A percentile compares a stretch with the other conserved stretches of the same genome.
Conservation (phyloP, 192 early-diverging fungal genomes). For the Entomortierella chlamydospora region DNA sequence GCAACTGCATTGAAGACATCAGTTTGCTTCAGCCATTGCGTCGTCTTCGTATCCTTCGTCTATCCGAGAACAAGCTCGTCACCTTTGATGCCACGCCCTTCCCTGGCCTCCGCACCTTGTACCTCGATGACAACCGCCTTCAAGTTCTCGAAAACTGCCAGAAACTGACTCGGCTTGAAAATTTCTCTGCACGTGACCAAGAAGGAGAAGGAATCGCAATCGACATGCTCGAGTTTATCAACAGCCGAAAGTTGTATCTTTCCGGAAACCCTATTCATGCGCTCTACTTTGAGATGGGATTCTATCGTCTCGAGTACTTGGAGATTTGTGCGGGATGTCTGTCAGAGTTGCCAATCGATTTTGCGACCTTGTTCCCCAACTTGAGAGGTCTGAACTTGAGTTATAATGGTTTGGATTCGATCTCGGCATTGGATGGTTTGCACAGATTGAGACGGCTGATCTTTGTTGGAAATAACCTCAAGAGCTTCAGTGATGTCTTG, state of each 20-base stretch:
- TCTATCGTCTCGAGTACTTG: conserved; percentile 59
- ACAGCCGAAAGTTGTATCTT: conserved; percentile 42
- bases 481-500: conserved; percentile 43
- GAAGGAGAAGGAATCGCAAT: conserved; percentile 58
- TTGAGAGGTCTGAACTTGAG: conserved; percentile 55
- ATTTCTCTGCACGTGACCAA: conserved; percentile 61
- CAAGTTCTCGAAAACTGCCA: conserved; percentile 49
- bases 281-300: conserved; percentile 48
- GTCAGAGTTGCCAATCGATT: conserved; percentile 52
- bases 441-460: conserved; percentile 55
- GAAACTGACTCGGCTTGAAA: conserved; percentile 44
- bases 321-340: conserved; percentile 59
- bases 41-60: conserved; percentile 43
- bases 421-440: conserved; percentile 48
- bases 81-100: conserved; percentile 54
- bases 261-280: conserved; percentile 54
- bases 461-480: conserved; percentile 58
- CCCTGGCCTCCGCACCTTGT: conserved; percentile 56
- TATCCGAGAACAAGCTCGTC: conserved; percentile 56
- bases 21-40: conserved; percentile 46
- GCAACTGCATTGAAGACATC: conserved; percentile 60
- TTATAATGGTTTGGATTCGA: conserved; percentile 54
- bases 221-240: conserved; percentile 40
- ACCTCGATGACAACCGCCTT: conserved; percentile 61
- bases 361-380: conserved; percentile 55